Conservation (phyloP, 108 stramenopile species). For the Pseudonitzschia pungens region DNA sequence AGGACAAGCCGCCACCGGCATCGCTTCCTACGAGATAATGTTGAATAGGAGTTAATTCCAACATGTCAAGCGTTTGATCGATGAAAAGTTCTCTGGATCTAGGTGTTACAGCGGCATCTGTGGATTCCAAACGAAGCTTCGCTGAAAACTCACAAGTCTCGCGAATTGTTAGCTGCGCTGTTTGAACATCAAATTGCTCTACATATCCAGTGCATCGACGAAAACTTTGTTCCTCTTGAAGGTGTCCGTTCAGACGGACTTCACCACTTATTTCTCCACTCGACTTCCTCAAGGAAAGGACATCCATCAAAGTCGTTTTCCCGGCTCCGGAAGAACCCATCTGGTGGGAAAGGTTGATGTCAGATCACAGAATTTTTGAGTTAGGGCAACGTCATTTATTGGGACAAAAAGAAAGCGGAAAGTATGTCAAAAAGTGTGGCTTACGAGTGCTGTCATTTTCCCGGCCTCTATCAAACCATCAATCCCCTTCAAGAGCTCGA, state of each 20-base stretch:
- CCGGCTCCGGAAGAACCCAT: conserved; percentile 30
- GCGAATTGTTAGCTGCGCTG: conserved; percentile 70
- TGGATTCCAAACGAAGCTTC: conserved; percentile 70
- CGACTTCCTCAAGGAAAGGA: conserved; percentile 82
- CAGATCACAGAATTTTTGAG: neutral
- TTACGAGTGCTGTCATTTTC: conserved; percentile 62
- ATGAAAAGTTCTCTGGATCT: conserved; percentile 57
- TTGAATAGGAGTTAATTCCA: conserved; percentile 73
- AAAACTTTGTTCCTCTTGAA: conserved; percentile 62
- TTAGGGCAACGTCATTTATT: neutral
- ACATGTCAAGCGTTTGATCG: conserved; percentile 63
- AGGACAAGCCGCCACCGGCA: conserved; percentile 61
- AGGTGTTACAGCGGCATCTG: conserved; percentile 33
- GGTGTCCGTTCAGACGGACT: conserved; percentile 78
- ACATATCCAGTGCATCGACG: conserved; percentile 81
- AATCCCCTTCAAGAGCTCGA: conserved; percentile 60
- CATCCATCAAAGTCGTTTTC: conserved; percentile 61
- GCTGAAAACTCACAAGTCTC: conserved; percentile 90
- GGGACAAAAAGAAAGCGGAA: neutral
- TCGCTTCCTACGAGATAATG: conserved; percentile 69
- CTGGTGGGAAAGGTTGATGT: neutral
- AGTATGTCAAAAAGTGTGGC: neutral
- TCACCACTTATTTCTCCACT: conserved; percentile 78
- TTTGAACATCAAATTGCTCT: conserved; percentile 87
- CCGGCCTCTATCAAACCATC: conserved; percentile 60